Base-by-base conservation (phyloP, 352 stramenopile genomes). In the Poterioochromonas sp. region DNA sequence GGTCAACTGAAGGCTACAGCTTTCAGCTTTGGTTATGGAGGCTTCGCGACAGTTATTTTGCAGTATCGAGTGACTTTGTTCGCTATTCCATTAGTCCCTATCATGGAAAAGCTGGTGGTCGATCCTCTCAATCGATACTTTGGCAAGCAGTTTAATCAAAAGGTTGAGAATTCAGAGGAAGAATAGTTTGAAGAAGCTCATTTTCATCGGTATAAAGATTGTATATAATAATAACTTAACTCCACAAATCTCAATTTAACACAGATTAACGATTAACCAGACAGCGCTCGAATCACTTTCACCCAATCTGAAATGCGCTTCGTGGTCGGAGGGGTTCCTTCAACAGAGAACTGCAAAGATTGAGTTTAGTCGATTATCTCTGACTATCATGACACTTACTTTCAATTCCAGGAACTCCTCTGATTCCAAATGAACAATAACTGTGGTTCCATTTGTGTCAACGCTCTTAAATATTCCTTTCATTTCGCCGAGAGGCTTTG, bases 391-490 rank as follows among this genome's bases (percentile, higher is more conserved):
- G n/a, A n/a, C 12, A 15, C n/a, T 60, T n/a, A 74, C 39, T 37
- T 60, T 63, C 39, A 74, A 37, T 37, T 43, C 32, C 65, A 74
- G 65, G 32, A 18, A 37, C 26, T 74, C 65, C 5, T n/a, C 65
- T n/a, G 32, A 58, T n/a, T 74, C 65, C 3, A 29, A 29, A 32
- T n/a, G 22, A 5, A 74, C 11, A 32, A 20, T 49, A 11, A 74
- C 11, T 5, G 39, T 62, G 11, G 34, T 32, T 5, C 65, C 65
- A 37, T 54, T 53, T 12, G 11, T 74, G 34, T 54, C 39, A 5
- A 74, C 32, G 5, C 32, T 32, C 65, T 74, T 74, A 15, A 74
- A 74, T 20, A 74, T 20, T 5, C 65, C 65, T n/a, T 74, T 74
- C 32, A 54, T 32, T 32, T 74, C 65, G 8, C 65, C 65, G 5